phyloP scores from a whole-genome alignment of 2,329 filamentous ascomycete species.

The Aureobasidium musti region DNA sequence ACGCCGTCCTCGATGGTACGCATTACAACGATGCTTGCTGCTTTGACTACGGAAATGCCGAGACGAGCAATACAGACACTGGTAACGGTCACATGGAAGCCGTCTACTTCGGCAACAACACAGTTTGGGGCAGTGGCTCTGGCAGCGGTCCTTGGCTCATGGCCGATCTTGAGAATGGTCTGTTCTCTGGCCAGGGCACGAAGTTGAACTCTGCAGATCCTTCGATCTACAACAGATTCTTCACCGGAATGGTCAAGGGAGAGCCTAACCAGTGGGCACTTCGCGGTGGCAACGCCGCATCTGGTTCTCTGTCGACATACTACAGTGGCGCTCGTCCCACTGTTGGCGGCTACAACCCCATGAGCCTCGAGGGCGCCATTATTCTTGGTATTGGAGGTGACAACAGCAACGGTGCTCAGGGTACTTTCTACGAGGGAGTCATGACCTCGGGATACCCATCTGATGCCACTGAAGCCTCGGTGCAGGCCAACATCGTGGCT shows the following conservation, averaged over 20 bases:
- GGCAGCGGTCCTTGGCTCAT: constrained; percentile 67
- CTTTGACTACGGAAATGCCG: constrained; percentile 50
- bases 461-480: constrained; percentile 57
- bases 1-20: constrained; percentile 61
- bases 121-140: constrained; percentile 57
- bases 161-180: constrained; percentile 67
- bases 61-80: constrained; percentile 47
- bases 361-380: constrained; percentile 66
- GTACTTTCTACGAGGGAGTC: constrained; percentile 62
- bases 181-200: constrained; percentile 59
- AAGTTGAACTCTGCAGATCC: constrained; percentile 56
- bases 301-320: constrained; percentile 59
- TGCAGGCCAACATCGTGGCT: constrained; percentile 57
- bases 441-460: constrained; percentile 65
- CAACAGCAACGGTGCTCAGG: constrained; percentile 61
- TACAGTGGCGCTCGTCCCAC: constrained; percentile 60
- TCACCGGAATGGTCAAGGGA: constrained; percentile 61
- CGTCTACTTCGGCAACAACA: constrained; percentile 63
- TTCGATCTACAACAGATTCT: constrained; percentile 57
- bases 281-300: constrained; percentile 58
- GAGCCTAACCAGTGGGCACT: constrained; percentile 59
- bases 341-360: constrained; percentile 57
- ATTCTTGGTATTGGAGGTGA: constrained; percentile 72
- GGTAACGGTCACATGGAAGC: constrained; percentile 69
- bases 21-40: constrained; percentile 61